phyloP scores from a whole-genome alignment of 345 rosid species.

The Dovyalis caffra region DNA sequence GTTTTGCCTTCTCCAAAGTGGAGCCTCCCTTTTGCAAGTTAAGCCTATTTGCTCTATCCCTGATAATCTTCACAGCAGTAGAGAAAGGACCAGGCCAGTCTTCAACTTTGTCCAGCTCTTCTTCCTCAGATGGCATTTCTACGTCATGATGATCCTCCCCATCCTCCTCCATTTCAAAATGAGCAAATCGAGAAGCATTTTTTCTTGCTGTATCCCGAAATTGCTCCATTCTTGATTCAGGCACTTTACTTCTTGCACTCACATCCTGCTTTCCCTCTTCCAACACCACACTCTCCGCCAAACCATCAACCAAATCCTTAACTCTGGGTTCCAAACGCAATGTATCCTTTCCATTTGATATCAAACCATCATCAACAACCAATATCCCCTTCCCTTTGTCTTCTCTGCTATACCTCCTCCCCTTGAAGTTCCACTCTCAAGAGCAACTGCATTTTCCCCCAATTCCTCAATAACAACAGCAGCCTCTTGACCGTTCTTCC shows the following conservation, averaged over 20 bases:
- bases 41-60: conserved; percentile 51
- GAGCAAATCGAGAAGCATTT: conserved; percentile 75
- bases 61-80: conserved; percentile 87
- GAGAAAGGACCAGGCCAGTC: conserved; percentile 99
- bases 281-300: not conserved
- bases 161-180: conserved; percentile 42
- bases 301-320: conserved; percentile 16
- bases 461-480: not conserved
- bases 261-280: conserved; percentile 19
- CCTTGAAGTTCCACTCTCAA: not conserved
- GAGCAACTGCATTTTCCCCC: not conserved
- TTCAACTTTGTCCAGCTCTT: conserved; percentile 39
- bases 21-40: conserved; percentile 11
- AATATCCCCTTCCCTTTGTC: conserved; percentile 58
- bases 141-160: conserved; percentile 22
- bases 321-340: conserved; percentile 19
- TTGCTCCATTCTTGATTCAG: conserved; percentile 34
- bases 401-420: conserved; percentile 38
- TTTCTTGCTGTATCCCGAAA: conserved; percentile 58
- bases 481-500: conserved; percentile 24
- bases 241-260: not conserved
- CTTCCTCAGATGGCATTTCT: conserved; percentile 32
- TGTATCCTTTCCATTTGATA: conserved; percentile 9
- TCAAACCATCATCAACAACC: conserved; percentile 16
- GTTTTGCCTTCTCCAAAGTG: conserved; percentile 19